Evolutionary conservation across 2,329 filamentous ascomycete species (phyloP).

Genomic region (Aspergillus sp.): DNA sequence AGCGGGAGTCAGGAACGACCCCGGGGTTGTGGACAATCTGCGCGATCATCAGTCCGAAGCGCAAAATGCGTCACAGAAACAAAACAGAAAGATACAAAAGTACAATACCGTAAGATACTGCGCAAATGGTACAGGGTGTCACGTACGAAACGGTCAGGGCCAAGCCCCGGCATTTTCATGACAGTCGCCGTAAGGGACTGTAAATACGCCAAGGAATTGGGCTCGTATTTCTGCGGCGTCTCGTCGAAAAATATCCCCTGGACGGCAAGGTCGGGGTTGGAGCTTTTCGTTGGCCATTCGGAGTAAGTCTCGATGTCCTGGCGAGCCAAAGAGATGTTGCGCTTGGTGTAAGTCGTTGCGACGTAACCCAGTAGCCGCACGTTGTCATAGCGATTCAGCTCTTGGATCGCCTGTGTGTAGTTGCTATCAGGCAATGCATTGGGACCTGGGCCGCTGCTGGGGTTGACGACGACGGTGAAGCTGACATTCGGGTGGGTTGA

Average conservation of each 20-base stretch:
- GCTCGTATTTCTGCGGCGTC: conserved; percentile 32
- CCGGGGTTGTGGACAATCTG: conserved; percentile 41
- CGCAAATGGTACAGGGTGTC: not conserved
- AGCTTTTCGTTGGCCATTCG: conserved; percentile 32
- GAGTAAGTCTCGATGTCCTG: conserved; percentile 39
- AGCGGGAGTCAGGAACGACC: conserved; percentile 32
- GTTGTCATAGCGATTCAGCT: conserved; percentile 36
- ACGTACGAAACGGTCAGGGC: conserved; percentile 31
- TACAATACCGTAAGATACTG: conserved; percentile 6
- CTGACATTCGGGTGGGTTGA: conserved; percentile 31
- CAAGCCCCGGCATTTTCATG: conserved; percentile 22
- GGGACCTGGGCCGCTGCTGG: conserved; percentile 39
- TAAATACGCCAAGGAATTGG: conserved; percentile 22
- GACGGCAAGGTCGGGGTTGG: conserved; percentile 31
- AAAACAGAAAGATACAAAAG: too few species aligned
- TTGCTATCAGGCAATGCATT: conserved; percentile 33
- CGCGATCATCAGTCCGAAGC: not conserved
- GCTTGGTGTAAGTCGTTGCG: conserved; percentile 39
- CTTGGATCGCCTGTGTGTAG: conserved; percentile 35
- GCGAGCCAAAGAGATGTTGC: conserved; percentile 31
- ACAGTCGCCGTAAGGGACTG: conserved; percentile 24
- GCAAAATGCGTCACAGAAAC: too few species aligned
- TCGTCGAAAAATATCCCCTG: conserved; percentile 44
- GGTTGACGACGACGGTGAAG: conserved; percentile 44
- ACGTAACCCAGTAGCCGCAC: conserved; percentile 43